phyloP scores from a whole-genome alignment of 2,329 filamentous ascomycete species.

The Botrytis squamosa region DNA sequence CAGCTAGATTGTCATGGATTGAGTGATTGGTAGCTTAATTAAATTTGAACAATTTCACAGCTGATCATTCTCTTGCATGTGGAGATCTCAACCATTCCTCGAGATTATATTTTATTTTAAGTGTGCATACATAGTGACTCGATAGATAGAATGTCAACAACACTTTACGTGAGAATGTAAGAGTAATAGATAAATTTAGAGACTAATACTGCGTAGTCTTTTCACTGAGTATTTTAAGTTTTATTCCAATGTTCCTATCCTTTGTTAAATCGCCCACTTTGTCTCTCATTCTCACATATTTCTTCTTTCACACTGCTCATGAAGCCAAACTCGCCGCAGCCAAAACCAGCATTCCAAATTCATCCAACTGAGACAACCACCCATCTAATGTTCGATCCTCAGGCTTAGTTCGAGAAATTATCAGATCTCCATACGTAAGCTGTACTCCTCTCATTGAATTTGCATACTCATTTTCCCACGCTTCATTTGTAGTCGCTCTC shows the following conservation, averaged over 20 bases:
- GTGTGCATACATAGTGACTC: background rate
- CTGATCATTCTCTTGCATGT: background rate
- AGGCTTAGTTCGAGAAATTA: constrained; percentile 14
- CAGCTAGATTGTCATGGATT: background rate
- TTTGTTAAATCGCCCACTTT: too few species aligned
- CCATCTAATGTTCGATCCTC: constrained; percentile 22
- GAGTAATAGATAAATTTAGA: background rate
- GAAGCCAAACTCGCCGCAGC: constrained; percentile 21
- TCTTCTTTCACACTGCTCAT: background rate
- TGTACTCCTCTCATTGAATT: background rate
- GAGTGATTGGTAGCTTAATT: background rate
- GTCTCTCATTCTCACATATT: background rate
- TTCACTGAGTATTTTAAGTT: background rate
- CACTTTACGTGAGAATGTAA: background rate
- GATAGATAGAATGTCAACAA: background rate
- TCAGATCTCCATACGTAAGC: constrained; percentile 25
- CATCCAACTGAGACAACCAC: constrained; percentile 26
- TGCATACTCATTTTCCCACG: constrained; percentile 25
- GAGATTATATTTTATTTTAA: rapidly evolving
- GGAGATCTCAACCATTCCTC: background rate
- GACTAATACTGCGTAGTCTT: background rate
- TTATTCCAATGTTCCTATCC: background rate
- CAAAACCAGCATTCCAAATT: constrained; percentile 27
- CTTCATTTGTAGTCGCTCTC: constrained; percentile 20
- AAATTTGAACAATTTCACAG: background rate